Base-by-base conservation (phyloP, 116 monocot species). In the Iris pallida region DNA sequence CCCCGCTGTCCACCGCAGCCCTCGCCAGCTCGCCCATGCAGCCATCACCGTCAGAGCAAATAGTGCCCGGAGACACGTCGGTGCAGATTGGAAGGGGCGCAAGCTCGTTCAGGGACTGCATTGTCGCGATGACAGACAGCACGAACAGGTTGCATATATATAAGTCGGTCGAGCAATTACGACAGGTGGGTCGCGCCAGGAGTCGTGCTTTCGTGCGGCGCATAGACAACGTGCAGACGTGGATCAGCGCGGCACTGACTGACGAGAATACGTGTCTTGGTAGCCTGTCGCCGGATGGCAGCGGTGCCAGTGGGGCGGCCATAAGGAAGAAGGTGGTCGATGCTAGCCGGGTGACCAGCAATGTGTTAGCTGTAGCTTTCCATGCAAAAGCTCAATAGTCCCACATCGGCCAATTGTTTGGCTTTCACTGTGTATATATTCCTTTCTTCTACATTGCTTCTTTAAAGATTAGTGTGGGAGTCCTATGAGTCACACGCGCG, bases 91-190 rank as follows among this genome's bases (percentile, higher is more conserved):
- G 75, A 51, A 42, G 62, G 49, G 70, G 58, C 43, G 71, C 72
- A 58, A 68, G 76, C 4, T 86, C 86, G 7, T 73, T 87, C 20
- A 55, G 66, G 6, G 91, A 91, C 75, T 91, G 91, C 73, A 12
- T 87, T 14, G 80, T 75, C 46, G 82, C 72, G 18, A 66, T 91
- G 62, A 41, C 45, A 30, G 91, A 85, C 73, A 78, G 80, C 54
- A 82, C n/a, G 5, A 46, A 84, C 55, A 74, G 78, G 20, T 77
- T 91, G 11, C n/a, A n/a, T n/a, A n/a, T n/a, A n/a, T 56, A 71
- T 55, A 55, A 70, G 15, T 82, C 91, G 8, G 47, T 70, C 14
- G 6, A 47, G 59, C 81, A 88, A 71, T 59, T 89, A 76, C 69
- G 45, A 3, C 79, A 49, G 47, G 55, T 80, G 74, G 81, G 81